Evolutionary conservation across 257 asterid genomes (phyloP).

Genomic region (Nicotiana otophora): DNA sequence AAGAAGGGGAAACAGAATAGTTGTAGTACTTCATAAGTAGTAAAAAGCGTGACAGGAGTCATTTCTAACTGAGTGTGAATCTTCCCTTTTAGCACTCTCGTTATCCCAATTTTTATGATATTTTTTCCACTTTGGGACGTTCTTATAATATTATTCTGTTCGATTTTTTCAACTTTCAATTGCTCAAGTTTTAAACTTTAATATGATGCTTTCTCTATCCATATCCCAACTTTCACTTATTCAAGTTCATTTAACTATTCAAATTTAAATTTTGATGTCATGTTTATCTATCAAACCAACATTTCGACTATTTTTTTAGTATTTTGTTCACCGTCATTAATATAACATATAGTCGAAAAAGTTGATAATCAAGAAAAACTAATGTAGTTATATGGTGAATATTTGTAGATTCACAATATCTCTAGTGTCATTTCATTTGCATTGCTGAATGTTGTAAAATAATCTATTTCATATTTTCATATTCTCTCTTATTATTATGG

Average conservation of each 20-base stretch:
- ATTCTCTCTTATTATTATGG: background rate
- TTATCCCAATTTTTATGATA: background rate
- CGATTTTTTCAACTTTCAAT: background rate
- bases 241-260: background rate
- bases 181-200: background rate
- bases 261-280: background rate
- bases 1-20: background rate
- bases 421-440: background rate
- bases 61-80: background rate
- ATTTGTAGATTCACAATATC: background rate
- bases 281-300: constrained; percentile 2
- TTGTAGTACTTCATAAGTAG: background rate
- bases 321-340: background rate
- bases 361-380: background rate
- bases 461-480: no score
- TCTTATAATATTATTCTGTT: background rate
- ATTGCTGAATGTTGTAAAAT: background rate
- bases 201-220: background rate
- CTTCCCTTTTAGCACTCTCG: background rate
- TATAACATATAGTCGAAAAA: background rate
- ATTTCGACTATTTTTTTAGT: background rate
- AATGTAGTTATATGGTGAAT: background rate
- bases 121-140: background rate
- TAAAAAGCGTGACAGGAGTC: background rate
- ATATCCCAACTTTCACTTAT: background rate